Percentiles rank a stretch among this genome's conserved stretches.
phyloP scores from a whole-genome alignment of 1,139 yeast genomes.

The Maudiozyma humilis region DNA sequence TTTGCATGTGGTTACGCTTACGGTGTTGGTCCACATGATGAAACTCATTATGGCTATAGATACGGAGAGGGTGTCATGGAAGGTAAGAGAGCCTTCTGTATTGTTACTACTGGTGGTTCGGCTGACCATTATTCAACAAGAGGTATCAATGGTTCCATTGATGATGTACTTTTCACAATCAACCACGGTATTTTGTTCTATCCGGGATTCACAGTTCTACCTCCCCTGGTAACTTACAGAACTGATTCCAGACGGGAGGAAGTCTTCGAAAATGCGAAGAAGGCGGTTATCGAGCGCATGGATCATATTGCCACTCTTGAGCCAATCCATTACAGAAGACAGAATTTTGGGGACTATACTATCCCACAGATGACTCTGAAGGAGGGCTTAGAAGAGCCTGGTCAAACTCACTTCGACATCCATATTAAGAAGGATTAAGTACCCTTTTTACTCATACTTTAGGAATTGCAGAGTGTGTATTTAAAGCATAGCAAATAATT shows the following conservation, averaged over 20 bases:
- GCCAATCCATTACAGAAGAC: slow-evolving; percentile 19
- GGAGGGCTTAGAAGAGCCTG: slow-evolving; percentile 14
- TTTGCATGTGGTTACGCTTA: slow-evolving; percentile 20
- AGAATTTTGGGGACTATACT: slow-evolving; percentile 21
- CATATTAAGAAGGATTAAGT: slow-evolving; percentile 8
- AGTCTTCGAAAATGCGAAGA: slow-evolving; percentile 6
- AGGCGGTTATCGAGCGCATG: slow-evolving; percentile 9
- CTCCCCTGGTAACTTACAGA: slow-evolving; percentile 16
- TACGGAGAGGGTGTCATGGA: slow-evolving; percentile 20
- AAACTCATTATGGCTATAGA: slow-evolving; percentile 13
- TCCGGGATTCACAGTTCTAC: slow-evolving; percentile 21
- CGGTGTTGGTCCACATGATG: slow-evolving; percentile 14
- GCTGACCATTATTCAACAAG: slow-evolving; percentile 13
- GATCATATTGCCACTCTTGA: slow-evolving; percentile 9
- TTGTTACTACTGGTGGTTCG: slow-evolving; percentile 20
- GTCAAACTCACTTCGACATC: slow-evolving; percentile 10
- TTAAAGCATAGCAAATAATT: too few relatives aligned
- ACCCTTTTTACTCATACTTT: too few relatives aligned
- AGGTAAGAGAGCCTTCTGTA: slow-evolving; percentile 23
- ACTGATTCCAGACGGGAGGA: slow-evolving; percentile 10
- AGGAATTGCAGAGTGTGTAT: too few relatives aligned
- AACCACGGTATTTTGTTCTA: slow-evolving; percentile 21
- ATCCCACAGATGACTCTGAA: slow-evolving; percentile 12
- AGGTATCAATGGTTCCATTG: slow-evolving; percentile 23
- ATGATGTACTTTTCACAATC: slow-evolving; percentile 23